These are phyloP conservation scores for Lepidium africanum DNA, from an alignment of 345 rosid species.

Conservation along the genomic window DNA sequence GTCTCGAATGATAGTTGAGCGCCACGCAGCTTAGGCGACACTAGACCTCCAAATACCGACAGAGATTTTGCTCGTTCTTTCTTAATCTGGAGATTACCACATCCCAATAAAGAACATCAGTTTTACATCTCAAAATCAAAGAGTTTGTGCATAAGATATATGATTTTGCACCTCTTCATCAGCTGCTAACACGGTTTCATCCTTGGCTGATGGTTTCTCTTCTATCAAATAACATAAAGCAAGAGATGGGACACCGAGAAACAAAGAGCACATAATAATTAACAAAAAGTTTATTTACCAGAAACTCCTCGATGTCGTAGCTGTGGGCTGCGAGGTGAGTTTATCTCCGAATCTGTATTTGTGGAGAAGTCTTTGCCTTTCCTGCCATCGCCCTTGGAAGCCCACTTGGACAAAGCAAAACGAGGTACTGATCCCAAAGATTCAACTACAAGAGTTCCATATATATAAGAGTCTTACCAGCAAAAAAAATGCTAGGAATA, in stretches of 20 bases:
- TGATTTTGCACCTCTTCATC: slow-evolving; percentile 22
- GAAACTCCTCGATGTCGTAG: slow-evolving; percentile 42
- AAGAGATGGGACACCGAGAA: slow-evolving; percentile 6
- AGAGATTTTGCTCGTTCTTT: slow-evolving; percentile 60
- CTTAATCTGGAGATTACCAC: slow-evolving; percentile 43
- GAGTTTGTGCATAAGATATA: neutral
- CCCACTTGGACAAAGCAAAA: slow-evolving; percentile 72
- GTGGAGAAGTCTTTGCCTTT: slow-evolving; percentile 23
- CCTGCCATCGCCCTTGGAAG: slow-evolving; percentile 24
- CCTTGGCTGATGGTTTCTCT: slow-evolving; percentile 14
- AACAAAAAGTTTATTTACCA: slow-evolving; percentile 36
- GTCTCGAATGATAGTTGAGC: slow-evolving; percentile 82
- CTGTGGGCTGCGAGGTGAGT: slow-evolving; percentile 31
- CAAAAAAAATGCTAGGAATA: neutral
- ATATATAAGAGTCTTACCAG: neutral
- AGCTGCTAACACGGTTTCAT: slow-evolving; percentile 10
- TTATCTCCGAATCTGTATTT: slow-evolving; percentile 28
- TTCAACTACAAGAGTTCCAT: slow-evolving; percentile 30
- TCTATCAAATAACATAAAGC: slow-evolving; percentile 2
- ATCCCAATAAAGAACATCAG: neutral
- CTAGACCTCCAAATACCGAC: slow-evolving; percentile 70
- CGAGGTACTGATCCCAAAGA: slow-evolving; percentile 36
- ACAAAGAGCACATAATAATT: neutral
- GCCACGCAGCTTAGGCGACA: slow-evolving; percentile 82
- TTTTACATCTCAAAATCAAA: neutral